Conservation (phyloP, 2,329 filamentous ascomycete species). For the Aschersonia sp. region DNA sequence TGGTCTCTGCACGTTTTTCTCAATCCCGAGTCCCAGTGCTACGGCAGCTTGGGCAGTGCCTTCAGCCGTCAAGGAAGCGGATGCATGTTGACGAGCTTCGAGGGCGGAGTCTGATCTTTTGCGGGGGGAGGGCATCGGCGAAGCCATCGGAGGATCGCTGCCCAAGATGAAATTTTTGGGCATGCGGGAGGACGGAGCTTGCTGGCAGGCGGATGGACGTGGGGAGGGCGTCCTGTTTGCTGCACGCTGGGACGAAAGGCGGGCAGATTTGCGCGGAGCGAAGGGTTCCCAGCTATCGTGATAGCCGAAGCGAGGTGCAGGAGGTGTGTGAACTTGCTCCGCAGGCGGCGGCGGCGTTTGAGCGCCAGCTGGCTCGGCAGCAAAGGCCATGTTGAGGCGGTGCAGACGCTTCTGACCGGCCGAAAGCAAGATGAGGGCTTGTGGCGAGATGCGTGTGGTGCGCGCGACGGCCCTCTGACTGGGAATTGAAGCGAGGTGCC, state of each 20-base stretch:
- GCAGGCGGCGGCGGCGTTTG: constrained; percentile 45
- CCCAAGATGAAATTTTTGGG: constrained; percentile 16
- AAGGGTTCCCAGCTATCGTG: constrained; percentile 60
- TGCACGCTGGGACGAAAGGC: constrained; percentile 42
- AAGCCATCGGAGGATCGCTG: constrained; percentile 18
- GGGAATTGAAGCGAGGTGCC: neutral
- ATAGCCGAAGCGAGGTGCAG: constrained; percentile 52
- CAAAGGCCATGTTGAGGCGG: constrained; percentile 13
- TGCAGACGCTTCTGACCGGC: neutral
- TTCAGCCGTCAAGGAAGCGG: constrained; percentile 28
- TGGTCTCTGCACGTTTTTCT: constrained; percentile 12
- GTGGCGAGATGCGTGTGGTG: neutral
- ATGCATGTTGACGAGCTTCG: constrained; percentile 32
- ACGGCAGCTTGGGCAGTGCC: constrained; percentile 23
- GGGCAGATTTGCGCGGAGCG: constrained; percentile 53
- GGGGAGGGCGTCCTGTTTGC: constrained; percentile 43
- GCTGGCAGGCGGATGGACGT: constrained; percentile 18
- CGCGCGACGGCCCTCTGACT: neutral
- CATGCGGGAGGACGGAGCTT: constrained; percentile 16
- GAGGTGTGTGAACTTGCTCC: constrained; percentile 42
- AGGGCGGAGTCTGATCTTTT: constrained; percentile 35
- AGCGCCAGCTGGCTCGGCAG: constrained; percentile 2
- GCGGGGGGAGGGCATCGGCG: constrained; percentile 30
- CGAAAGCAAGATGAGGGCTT: neutral
- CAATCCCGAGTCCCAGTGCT: constrained; percentile 21